Percentiles rank a stretch among this genome's conserved stretches.
Conservation (phyloP, 805 yeast species). For the Peterozyma xylosa region DNA sequence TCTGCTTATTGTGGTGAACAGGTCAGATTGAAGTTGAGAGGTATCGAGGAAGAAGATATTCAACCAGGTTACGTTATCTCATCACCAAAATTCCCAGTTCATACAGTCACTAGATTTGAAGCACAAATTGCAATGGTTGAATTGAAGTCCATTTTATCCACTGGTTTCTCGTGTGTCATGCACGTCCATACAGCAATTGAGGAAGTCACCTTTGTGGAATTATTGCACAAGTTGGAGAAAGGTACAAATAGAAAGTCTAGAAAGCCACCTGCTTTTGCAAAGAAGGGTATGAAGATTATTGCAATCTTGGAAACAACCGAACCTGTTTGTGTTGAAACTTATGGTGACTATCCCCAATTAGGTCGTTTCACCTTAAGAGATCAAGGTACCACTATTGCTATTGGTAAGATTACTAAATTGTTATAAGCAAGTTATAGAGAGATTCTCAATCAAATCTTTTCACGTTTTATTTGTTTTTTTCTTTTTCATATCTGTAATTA, state of each 20-base stretch:
- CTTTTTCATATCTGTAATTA: no score
- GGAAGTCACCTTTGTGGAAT: conserved; percentile 76
- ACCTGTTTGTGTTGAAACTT: conserved; percentile 92
- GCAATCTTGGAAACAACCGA: conserved; percentile 81
- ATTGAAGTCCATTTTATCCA: conserved; percentile 85
- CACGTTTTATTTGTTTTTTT: no score
- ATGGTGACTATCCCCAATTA: conserved; percentile 86
- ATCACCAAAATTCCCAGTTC: conserved; percentile 80
- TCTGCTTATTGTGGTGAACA: conserved; percentile 95
- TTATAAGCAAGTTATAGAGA: conserved; percentile 28
- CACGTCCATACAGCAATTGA: conserved; percentile 98
- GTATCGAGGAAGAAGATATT: conserved; percentile 96
- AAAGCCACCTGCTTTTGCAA: conserved; percentile 97
- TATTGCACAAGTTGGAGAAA: conserved; percentile 90
- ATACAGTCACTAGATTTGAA: conserved; percentile 83
- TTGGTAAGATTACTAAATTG: conserved; percentile 93
- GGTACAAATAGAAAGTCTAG: conserved; percentile 95
- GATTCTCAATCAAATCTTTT: background rate
- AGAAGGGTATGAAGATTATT: conserved; percentile 97
- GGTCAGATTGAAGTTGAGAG: conserved; percentile 86
- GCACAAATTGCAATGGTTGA: conserved; percentile 97
- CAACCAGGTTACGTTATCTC: conserved; percentile 88
- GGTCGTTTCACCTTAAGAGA: conserved; percentile 98
- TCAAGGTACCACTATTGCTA: conserved; percentile 97
- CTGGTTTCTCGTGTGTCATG: conserved; percentile 97